Evolutionary conservation across 2,329 filamentous ascomycete species (phyloP).

Genomic region (Akanthomyces lecanii): DNA sequence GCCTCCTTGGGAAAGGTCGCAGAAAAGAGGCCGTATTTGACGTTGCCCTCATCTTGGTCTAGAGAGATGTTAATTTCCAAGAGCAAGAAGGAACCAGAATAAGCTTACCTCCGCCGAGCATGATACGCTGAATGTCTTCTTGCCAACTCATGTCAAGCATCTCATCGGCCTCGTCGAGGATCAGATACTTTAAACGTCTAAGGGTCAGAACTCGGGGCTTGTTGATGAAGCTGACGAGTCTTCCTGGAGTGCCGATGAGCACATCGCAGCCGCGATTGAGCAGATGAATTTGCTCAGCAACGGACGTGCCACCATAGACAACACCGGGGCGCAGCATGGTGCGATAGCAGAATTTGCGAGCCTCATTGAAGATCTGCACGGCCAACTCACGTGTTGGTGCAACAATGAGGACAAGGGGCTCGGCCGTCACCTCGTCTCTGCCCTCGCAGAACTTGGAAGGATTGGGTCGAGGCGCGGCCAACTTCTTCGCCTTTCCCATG

Average conservation of each 20-base stretch:
- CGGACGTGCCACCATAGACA: slow-evolving; percentile 77
- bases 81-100: background rate
- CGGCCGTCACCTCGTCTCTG: slow-evolving; percentile 58
- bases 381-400: slow-evolving; percentile 86
- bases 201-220: slow-evolving; percentile 66
- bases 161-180: slow-evolving; percentile 95
- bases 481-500: slow-evolving; percentile 92
- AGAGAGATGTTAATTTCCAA: slow-evolving; percentile 29
- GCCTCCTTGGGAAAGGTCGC: slow-evolving; percentile 85
- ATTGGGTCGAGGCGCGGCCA: slow-evolving; percentile 73
- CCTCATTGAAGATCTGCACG: slow-evolving; percentile 92
- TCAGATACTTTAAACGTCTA: slow-evolving; percentile 69
- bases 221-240: slow-evolving; percentile 78
- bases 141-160: slow-evolving; percentile 79
- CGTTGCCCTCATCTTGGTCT: slow-evolving; percentile 69
- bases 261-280: slow-evolving; percentile 83
- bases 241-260: slow-evolving; percentile 82
- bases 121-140: slow-evolving; percentile 67
- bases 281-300: slow-evolving; percentile 65
- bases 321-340: slow-evolving; percentile 92
- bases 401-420: slow-evolving; percentile 83
- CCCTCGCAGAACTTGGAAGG: slow-evolving; percentile 50
- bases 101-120: slow-evolving; percentile 72
- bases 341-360: slow-evolving; percentile 87
- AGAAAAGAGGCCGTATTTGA: slow-evolving; percentile 80